These are phyloP conservation scores for Alternaria alternata DNA, from an alignment of 2,329 filamentous ascomycete genomes.

Conservation along the genomic window DNA sequence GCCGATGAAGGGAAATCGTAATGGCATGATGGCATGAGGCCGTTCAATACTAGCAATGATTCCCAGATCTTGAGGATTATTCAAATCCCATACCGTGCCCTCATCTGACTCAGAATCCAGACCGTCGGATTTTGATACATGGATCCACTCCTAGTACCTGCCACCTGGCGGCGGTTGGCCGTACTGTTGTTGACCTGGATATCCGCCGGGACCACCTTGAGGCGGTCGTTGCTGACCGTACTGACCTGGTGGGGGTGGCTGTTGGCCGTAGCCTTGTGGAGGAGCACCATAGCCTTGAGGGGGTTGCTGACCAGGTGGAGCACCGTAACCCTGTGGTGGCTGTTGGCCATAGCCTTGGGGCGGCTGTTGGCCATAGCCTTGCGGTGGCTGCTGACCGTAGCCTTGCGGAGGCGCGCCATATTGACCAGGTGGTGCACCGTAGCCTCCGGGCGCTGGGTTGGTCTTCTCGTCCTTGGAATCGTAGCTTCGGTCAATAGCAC, in stretches of 20 bases:
- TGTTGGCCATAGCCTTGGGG: constrained; percentile 13
- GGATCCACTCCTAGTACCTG: constrained; percentile 20
- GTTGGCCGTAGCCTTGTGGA: constrained; percentile 24
- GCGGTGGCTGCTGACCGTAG: constrained; percentile 27
- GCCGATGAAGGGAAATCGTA: background rate
- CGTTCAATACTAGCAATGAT: background rate
- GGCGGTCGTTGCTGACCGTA: constrained; percentile 32
- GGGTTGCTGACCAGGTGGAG: constrained; percentile 21
- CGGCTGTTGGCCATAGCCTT: constrained; percentile 11
- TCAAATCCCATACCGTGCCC: background rate
- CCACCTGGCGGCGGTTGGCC: constrained; percentile 30
- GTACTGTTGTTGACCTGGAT: constrained; percentile 35
- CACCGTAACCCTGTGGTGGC: constrained; percentile 14
- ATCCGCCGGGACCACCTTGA: constrained; percentile 31
- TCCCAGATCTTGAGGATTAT: background rate
- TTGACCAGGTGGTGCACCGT: constrained; percentile 42
- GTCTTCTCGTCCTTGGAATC: constrained; percentile 71
- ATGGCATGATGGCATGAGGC: background rate
- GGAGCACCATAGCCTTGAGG: constrained; percentile 29
- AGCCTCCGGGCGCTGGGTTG: constrained; percentile 47
- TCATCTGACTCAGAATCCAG: background rate
- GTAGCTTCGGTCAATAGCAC: constrained; percentile 71
- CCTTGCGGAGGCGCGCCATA: constrained; percentile 37
- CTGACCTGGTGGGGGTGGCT: constrained; percentile 22
- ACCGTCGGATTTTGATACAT: background rate